Evolutionary conservation across 2,329 filamentous ascomycete species (phyloP), one percentile per base, ranked within the genome.

Genomic region (Neoscytalidium dimidiatum): DNA sequence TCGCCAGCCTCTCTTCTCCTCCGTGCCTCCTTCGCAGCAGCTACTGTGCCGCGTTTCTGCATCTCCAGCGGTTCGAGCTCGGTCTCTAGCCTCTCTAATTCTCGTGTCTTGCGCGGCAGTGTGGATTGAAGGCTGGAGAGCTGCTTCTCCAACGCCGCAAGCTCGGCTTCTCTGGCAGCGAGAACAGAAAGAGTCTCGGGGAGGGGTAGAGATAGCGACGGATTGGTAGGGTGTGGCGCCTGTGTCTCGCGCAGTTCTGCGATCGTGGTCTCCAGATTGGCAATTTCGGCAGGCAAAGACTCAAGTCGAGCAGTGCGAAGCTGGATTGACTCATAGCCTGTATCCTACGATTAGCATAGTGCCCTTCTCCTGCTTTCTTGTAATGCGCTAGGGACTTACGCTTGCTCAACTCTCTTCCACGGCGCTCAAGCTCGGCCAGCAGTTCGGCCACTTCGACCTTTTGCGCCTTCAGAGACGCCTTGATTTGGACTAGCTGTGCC

Each of bases 391-490:
- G 13, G 14, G 3, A 77, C 80, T 74, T 71, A 84, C 80, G 77
- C 63, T 67, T 85, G 76, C 79, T 77, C 63, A 94, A 77, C 33
- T 87, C 84, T 53, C 83, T 80, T 0, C 86, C 88, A 67, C 85
- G 85, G 62, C 74, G 77, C 74, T 96, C 92, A 69, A 97, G 84
- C 67, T 90, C 57, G 23, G 82, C 79, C 17, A 96, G 88, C 81
- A 94, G 86, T 44, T 86, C 84, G 11, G 87, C 86, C 1, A 96
- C 92, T 67, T 94, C 90, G 17, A 85, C 83, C 79, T 98, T 98
- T 72, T 91, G 88, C 46, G 86, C 85, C 75, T 95, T 92, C 35
- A 98, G 84, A 56, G 86, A 85, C 17, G 87, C 87, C 76, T 98
- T 98, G 64, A 87, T 82, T 13, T 86, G 85, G 3, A 83, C 84